phyloP scores from a whole-genome alignment of 75 land plant genomes.

The Selaginella tamariscina region DNA sequence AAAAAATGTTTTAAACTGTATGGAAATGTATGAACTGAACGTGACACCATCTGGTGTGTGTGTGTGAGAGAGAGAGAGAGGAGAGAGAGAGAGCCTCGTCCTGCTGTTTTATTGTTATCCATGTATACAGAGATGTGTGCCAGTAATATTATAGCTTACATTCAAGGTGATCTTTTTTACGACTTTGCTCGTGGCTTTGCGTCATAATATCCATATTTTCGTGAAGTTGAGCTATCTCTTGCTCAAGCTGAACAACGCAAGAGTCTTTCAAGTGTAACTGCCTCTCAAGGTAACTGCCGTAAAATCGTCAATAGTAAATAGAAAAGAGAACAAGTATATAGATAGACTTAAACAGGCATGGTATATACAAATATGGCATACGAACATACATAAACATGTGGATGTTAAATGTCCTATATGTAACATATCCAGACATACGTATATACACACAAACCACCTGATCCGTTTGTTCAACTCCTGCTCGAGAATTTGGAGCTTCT shows the following conservation, averaged over 20 bases:
- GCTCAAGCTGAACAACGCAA: conserved; percentile 11
- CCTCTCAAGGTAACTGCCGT: conserved; percentile 4
- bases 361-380: background rate
- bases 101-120: no score
- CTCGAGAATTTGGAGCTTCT: background rate
- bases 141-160: no score
- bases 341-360: background rate
- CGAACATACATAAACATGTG: background rate
- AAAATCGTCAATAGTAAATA: background rate
- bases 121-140: no score
- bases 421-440: background rate
- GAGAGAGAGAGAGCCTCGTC: no score
- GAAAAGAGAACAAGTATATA: background rate
- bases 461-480: background rate
- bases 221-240: conserved; percentile 2
- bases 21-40: no score
- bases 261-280: conserved; percentile 4
- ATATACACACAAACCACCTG: background rate
- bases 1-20: background rate
- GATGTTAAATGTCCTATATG: background rate
- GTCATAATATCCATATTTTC: background rate
- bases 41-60: no score
- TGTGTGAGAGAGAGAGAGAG: no score
- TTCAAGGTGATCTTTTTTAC: background rate
- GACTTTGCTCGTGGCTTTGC: background rate